Evolutionary conservation across 306 rosid species (phyloP).

Genomic region (Casuarina glauca): DNA sequence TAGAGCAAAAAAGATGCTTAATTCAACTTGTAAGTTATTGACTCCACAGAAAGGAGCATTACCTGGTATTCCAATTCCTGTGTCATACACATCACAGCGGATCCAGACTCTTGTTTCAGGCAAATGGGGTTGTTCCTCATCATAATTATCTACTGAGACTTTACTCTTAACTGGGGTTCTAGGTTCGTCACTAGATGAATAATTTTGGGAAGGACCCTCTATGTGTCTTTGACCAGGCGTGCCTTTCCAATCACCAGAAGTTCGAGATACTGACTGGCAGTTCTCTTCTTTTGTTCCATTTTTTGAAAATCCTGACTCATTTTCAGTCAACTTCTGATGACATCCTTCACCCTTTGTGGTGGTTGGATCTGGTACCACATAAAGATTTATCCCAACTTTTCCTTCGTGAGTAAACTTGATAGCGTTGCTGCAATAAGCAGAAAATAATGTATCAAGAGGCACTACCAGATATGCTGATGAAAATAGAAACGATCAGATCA

Average conservation of each 20-base stretch:
- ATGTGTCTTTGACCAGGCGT: constrained; percentile 30
- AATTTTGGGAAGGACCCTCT: constrained; percentile 43
- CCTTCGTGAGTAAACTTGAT: constrained; percentile 97
- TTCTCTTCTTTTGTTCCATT: constrained; percentile 58
- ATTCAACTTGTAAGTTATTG: not conserved
- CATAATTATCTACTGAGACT: constrained; percentile 45
- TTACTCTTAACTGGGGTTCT: constrained; percentile 53
- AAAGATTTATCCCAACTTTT: constrained; percentile 82
- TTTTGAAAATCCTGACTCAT: constrained; percentile 32
- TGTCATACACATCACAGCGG: constrained; percentile 86
- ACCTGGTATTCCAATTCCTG: constrained; percentile 99
- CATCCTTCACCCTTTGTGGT: constrained; percentile 47
- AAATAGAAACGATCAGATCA: not conserved
- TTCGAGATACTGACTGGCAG: constrained; percentile 35
- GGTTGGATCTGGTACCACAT: constrained; percentile 58
- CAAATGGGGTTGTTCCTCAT: constrained; percentile 47
- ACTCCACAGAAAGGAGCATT: constrained; percentile 1
- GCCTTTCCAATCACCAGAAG: constrained; percentile 33
- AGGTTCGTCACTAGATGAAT: constrained; percentile 40
- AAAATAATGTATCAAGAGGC: constrained; percentile 16
- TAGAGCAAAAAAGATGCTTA: not conserved
- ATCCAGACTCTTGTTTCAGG: constrained; percentile 81
- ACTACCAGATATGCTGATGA: not conserved
- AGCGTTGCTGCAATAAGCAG: constrained; percentile 66
- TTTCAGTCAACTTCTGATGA: constrained; percentile 34